Percentiles rank a stretch among this genome's conserved stretches.
These are phyloP conservation scores for Martiniozyma asiatica DNA, from an alignment of 1,139 yeast genomes.

Conservation along the genomic window DNA sequence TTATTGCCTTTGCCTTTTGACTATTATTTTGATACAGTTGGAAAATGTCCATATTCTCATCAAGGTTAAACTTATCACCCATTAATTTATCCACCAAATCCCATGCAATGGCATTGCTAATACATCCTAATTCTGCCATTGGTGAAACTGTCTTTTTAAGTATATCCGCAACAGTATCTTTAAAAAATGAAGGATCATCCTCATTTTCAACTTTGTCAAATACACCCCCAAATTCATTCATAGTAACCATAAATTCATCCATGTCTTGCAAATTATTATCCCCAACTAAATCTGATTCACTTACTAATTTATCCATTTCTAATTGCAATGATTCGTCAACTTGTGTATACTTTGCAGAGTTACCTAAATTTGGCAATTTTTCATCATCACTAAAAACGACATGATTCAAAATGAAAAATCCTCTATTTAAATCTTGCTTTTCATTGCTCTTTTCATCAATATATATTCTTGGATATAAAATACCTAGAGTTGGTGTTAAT, in stretches of 20 bases:
- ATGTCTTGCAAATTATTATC: slow-evolving; percentile 1
- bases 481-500: slow-evolving; percentile 44
- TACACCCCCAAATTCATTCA: slow-evolving; percentile 1
- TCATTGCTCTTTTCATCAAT: slow-evolving; percentile 5
- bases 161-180: too few relatives aligned
- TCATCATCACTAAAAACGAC: slow-evolving; percentile 79
- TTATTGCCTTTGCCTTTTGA: too few relatives aligned
- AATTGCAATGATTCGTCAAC: slow-evolving; percentile 23
- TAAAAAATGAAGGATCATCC: too few relatives aligned
- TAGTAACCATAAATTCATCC: slow-evolving; percentile 1
- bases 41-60: too few relatives aligned
- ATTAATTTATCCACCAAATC: too few relatives aligned
- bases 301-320: slow-evolving; percentile 30
- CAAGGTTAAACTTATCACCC: too few relatives aligned
- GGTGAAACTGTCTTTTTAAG: too few relatives aligned
- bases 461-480: slow-evolving; percentile 34
- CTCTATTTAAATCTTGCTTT: slow-evolving; percentile 9
- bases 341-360: slow-evolving; percentile 28
- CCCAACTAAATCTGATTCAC: slow-evolving; percentile 26
- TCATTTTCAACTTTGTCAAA: too few relatives aligned
- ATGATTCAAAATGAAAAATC: slow-evolving; percentile 29
- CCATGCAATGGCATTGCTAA: too few relatives aligned
- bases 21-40: too few relatives aligned
- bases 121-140: too few relatives aligned
- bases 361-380: slow-evolving; percentile 49